Base-by-base conservation (phyloP, 139 green algal genomes). In the Penium margaritaceum region DNA sequence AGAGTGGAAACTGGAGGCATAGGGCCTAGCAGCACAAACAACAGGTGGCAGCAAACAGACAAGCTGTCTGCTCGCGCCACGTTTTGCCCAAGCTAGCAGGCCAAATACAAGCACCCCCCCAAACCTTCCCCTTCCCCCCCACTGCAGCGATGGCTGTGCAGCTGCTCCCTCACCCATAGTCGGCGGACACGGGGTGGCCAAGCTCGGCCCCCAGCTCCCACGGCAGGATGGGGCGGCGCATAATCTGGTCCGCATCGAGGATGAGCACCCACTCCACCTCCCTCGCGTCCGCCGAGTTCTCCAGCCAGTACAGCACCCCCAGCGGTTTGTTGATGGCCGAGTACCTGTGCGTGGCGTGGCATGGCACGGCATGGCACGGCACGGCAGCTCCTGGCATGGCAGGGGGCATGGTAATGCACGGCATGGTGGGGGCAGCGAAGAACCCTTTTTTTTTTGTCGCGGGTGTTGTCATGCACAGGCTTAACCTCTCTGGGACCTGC, bases 171-270 rank as follows among this genome's bases (percentile, higher is more conserved):
- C 77, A 84, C 62, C 39, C 68, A 53, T 86, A 84, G n/a, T 72
- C 27, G 15, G 80, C 80, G 27, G 43, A 60, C 0, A 85, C 80
- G n/a, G 79, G 79, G 29, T 21, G 54, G 0, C 79, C 79, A n/a
- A 21, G 30, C 27, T 39, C 46, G 0, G 72, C 75, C 14, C 79
- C 79, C 1, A 85, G 51, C 30, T 80, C 57, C 68, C 63, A 74
- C 14, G 67, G 61, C 46, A 83, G 51, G 9, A 81, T 21, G 17
- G 79, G 67, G 41, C 17, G 58, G 29, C 79, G 63, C 33, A 85
- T 37, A 70, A 83, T 69, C 80, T 85, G 84, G 62, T 85, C 80
- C n/a, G 80, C 79, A 41, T 85, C 80, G 17, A 86, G 30, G 29
- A 85, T 78, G 58, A 85, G 33, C n/a, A 85, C 55, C 29, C 62